Percentiles rank a stretch among this genome's conserved stretches.
Evolutionary conservation across 169 alveolate species (phyloP).

Genomic region (Eimeria maxima): DNA sequence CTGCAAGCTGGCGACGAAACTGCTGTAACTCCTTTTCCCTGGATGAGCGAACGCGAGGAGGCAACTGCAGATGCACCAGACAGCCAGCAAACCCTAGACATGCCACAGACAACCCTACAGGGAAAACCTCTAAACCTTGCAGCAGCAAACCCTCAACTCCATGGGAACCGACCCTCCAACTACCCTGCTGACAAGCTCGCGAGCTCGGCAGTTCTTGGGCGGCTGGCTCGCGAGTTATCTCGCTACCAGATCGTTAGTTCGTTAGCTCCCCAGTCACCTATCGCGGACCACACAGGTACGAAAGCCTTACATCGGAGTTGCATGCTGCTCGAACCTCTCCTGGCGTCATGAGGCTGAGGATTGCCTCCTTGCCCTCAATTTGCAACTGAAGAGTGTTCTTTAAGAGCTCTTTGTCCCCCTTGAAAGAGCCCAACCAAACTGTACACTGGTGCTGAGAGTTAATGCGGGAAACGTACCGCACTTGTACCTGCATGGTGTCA

Average conservation of each 20-base stretch:
- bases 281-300: background rate
- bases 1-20: conserved; percentile 62
- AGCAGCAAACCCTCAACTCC: too few relatives aligned
- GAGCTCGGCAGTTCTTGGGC: too few relatives aligned
- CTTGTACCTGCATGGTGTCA: conserved; percentile 6
- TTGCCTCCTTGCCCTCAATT: background rate
- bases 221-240: too few relatives aligned
- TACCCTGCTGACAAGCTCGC: too few relatives aligned
- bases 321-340: background rate
- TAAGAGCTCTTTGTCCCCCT: conserved; percentile 25
- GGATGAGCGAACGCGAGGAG: conserved; percentile 34
- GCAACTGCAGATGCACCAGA: background rate
- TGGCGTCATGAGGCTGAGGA: conserved; percentile 10
- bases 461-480: conserved; percentile 44
- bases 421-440: conserved; percentile 34
- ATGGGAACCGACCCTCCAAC: too few relatives aligned
- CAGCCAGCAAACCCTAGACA: background rate
- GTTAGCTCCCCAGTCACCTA: too few relatives aligned
- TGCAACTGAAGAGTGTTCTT: background rate
- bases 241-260: too few relatives aligned
- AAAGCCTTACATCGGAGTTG: background rate
- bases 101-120: too few relatives aligned
- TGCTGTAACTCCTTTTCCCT: conserved; percentile 73
- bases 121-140: too few relatives aligned
- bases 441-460: conserved; percentile 48